These are phyloP conservation scores for Amanita pseudoporphyria DNA, from an alignment of 768 basidiomycete genomes.

Conservation along the genomic window DNA sequence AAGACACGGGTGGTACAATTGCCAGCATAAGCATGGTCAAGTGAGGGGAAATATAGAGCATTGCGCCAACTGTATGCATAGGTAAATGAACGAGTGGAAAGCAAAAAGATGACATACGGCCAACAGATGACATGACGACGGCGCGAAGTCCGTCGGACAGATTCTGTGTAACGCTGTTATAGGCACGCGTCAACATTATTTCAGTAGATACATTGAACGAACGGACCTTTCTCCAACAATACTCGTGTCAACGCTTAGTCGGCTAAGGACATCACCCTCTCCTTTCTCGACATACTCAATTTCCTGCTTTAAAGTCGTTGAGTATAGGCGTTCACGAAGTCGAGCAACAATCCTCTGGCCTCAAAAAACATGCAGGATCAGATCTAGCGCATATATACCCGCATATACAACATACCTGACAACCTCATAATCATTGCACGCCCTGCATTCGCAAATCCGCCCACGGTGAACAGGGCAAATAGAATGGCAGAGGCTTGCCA, in stretches of 20 bases:
- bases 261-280: slow-evolving; percentile 88
- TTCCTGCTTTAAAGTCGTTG: slow-evolving; percentile 80
- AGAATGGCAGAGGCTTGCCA: slow-evolving; percentile 73
- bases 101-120: slow-evolving; percentile 45
- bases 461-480: slow-evolving; percentile 72
- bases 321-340: slow-evolving; percentile 73
- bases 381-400: neutral
- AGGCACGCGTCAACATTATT: neutral
- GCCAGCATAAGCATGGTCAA: slow-evolving; percentile 89
- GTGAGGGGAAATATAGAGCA: slow-evolving; percentile 88
- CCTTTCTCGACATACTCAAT: slow-evolving; percentile 89
- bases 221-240: slow-evolving; percentile 87
- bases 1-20: slow-evolving; percentile 80
- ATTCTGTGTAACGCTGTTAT: slow-evolving; percentile 62
- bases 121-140: slow-evolving; percentile 88
- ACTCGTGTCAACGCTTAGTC: slow-evolving; percentile 84
- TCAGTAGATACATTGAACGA: neutral
- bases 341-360: slow-evolving; percentile 90
- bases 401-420: slow-evolving; percentile 40
- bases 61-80: slow-evolving; percentile 66
- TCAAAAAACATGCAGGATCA: slow-evolving; percentile 8
- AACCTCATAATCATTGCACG: slow-evolving; percentile 81
- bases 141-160: slow-evolving; percentile 77
- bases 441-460: slow-evolving; percentile 79
- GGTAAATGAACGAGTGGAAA: neutral